Conservation (phyloP, 2,329 filamentous ascomycete genomes). For the Knufia petricola region DNA sequence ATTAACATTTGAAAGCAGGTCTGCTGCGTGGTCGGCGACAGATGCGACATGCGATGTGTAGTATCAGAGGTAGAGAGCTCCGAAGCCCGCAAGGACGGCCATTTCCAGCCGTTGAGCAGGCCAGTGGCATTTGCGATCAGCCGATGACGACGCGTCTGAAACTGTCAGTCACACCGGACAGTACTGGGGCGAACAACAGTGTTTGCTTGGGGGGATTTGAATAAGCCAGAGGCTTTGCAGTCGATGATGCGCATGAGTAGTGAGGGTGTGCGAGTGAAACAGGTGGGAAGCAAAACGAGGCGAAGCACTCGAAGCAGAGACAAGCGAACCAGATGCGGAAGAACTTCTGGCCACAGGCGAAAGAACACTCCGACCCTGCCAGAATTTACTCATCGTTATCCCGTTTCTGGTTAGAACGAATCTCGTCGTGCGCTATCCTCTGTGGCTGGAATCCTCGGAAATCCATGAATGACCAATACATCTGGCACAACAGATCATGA, state of each 20-base stretch:
- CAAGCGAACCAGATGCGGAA: neutral
- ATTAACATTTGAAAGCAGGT: neutral
- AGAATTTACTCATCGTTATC: neutral
- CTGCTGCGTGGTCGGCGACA: neutral
- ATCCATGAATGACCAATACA: too few species aligned
- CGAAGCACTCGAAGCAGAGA: neutral
- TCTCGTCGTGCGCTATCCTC: too few species aligned
- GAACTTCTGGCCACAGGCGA: neutral
- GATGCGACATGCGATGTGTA: conserved; percentile 1
- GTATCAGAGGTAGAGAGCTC: neutral
- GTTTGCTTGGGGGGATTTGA: neutral
- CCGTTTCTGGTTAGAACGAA: neutral
- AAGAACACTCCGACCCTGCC: neutral
- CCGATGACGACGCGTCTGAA: neutral
- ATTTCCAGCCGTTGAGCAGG: neutral
- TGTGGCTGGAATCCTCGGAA: too few species aligned
- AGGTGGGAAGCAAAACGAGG: conserved; percentile 1
- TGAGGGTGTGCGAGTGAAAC: conserved; percentile 5
- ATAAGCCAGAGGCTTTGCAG: neutral
- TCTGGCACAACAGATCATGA: too few species aligned
- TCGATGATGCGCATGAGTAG: neutral
- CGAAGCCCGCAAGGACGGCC: neutral
- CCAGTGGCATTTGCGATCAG: neutral
- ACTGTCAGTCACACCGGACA: neutral
- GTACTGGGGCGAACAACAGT: neutral